Percentiles rank a stretch among this genome's conserved stretches.
These are phyloP conservation scores for Neonectria sp. DNA, from an alignment of 2,329 filamentous ascomycete species.

Conservation along the genomic window DNA sequence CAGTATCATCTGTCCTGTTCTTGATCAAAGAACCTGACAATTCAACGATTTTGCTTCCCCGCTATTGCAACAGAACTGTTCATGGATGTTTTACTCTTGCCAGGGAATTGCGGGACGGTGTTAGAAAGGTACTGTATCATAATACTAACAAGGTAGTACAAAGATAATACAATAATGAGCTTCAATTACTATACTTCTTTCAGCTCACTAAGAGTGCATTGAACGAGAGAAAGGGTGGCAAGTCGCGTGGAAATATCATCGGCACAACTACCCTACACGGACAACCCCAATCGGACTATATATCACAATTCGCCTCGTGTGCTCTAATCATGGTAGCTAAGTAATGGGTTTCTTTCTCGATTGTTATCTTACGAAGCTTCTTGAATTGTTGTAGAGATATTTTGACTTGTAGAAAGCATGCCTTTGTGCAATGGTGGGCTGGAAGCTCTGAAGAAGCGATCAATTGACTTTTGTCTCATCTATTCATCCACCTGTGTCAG, in stretches of 20 bases:
- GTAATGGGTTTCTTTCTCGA: no score
- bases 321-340: neutral
- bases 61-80: no score
- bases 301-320: neutral
- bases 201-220: neutral
- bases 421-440: neutral
- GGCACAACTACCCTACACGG: neutral
- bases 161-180: no score
- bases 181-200: neutral
- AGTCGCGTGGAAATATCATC: neutral
- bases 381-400: neutral
- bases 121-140: no score
- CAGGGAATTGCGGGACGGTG: no score
- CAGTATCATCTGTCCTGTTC: no score
- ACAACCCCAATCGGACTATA: neutral
- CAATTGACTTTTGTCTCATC: slow-evolving; percentile 14
- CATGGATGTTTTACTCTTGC: no score
- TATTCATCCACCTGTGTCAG: slow-evolving; percentile 16
- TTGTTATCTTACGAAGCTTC: no score
- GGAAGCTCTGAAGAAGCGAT: neutral
- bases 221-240: neutral
- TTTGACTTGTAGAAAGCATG: neutral
- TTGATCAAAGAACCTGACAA: no score
- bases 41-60: no score
- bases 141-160: no score